A percentile compares a stretch with the other conserved stretches of the same genome.
Evolutionary conservation across 148 eudicot species (phyloP).

Genomic region (Rhododendron williamsianum): DNA sequence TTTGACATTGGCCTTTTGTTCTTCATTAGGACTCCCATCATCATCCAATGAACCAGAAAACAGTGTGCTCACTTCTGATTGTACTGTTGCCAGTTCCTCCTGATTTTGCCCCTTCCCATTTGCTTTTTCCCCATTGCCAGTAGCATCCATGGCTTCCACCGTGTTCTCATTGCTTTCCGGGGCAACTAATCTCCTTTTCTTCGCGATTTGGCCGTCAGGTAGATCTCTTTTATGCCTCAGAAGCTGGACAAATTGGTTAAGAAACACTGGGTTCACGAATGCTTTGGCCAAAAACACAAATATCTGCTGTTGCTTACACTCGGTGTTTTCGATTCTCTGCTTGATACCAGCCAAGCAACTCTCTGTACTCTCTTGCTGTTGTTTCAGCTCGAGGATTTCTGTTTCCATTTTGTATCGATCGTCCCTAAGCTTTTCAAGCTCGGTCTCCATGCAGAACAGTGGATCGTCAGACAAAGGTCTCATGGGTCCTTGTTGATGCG

Average conservation of each 20-base stretch:
- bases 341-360: constrained; percentile 34
- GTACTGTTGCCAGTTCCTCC: constrained; percentile 24
- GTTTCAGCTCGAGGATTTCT: constrained; percentile 44
- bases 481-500: constrained; percentile 1
- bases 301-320: constrained; percentile 45
- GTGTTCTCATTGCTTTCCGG: constrained; percentile 11
- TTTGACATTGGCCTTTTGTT: constrained; percentile 20
- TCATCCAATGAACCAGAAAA: constrained; percentile 17
- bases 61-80: constrained; percentile 30
- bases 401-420: constrained; percentile 35
- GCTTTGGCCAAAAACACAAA: constrained; percentile 45
- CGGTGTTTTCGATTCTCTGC: constrained; percentile 32
- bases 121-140: not conserved
- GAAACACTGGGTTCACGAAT: constrained; percentile 32
- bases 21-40: constrained; percentile 19
- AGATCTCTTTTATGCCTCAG: constrained; percentile 33
- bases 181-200: constrained; percentile 38
- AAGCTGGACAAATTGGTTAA: constrained; percentile 30
- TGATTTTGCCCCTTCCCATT: constrained; percentile 9
- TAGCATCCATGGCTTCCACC: not conserved
- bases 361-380: constrained; percentile 44
- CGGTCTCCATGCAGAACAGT: constrained; percentile 25
- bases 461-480: constrained; percentile 3
- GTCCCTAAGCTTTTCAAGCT: constrained; percentile 40
- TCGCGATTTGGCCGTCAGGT: constrained; percentile 23